A percentile compares a stretch with the other conserved stretches of the same genome.
These are phyloP conservation scores for Blyttiomyces sp. DNA, from an alignment of 371 early-diverging fungal species.

Conservation along the genomic window DNA sequence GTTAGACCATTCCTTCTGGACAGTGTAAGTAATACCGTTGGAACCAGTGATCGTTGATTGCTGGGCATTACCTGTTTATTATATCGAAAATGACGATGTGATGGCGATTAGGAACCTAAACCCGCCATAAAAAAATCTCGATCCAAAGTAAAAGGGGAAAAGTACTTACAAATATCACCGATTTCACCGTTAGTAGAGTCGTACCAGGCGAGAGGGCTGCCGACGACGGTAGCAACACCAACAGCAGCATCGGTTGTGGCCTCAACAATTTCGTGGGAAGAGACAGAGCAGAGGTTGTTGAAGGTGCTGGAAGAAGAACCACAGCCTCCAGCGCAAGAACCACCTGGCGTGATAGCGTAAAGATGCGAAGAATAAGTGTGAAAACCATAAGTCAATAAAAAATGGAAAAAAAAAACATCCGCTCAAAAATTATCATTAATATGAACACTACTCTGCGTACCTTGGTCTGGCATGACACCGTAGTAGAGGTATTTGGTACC, in stretches of 20 bases:
- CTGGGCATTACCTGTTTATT: too few species aligned
- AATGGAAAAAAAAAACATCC: background rate
- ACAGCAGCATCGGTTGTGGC: slow-evolving; percentile 15
- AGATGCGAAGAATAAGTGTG: slow-evolving; percentile 15
- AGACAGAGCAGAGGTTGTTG: slow-evolving; percentile 15
- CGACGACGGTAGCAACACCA: slow-evolving; percentile 2
- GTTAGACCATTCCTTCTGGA: background rate
- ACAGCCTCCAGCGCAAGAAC: slow-evolving; percentile 14
- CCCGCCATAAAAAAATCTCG: too few species aligned
- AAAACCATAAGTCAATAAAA: slow-evolving; percentile 2
- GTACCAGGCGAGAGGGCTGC: slow-evolving; percentile 26
- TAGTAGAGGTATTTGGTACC: slow-evolving; percentile 16
- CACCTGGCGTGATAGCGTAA: slow-evolving; percentile 6
- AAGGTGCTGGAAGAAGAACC: slow-evolving; percentile 1
- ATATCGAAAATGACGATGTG: too few species aligned
- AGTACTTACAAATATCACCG: slow-evolving; percentile 25
- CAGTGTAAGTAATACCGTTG: too few species aligned
- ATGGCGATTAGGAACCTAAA: too few species aligned
- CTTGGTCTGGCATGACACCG: slow-evolving; percentile 26
- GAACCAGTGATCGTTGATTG: too few species aligned
- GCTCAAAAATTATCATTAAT: background rate
- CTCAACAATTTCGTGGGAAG: slow-evolving; percentile 16
- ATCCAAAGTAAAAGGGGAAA: too few species aligned
- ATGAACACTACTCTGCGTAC: too few species aligned
- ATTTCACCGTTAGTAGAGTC: slow-evolving; percentile 21